Conservation (phyloP, 2,329 filamentous ascomycete species). For the Fusarium buharicum region DNA sequence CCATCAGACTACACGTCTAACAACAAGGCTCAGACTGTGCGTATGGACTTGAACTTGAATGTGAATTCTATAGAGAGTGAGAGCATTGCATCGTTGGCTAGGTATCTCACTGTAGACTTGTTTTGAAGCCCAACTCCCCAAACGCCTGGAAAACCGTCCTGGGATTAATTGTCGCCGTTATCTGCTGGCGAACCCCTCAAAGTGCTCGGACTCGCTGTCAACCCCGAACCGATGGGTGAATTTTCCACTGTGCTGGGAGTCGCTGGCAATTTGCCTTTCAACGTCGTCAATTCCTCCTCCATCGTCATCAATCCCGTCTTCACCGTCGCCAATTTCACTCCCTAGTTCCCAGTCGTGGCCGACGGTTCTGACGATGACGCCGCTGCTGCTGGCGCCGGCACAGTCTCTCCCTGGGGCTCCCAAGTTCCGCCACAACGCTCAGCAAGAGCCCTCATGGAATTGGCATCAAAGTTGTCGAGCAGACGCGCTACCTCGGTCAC, state of each 20-base stretch:
- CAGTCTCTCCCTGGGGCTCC: slow-evolving; percentile 43
- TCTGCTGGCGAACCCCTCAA: not conserved
- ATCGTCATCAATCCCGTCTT: no score
- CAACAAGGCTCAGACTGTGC: not conserved
- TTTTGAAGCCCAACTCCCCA: slow-evolving; percentile 8
- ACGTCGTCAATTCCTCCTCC: no score
- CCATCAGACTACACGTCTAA: not conserved
- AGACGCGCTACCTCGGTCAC: slow-evolving; percentile 51
- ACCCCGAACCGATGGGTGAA: not conserved
- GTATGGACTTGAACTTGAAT: not conserved
- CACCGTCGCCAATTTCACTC: not conserved
- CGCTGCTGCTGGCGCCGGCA: not conserved
- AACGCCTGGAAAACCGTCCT: slow-evolving; percentile 10
- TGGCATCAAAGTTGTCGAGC: slow-evolving; percentile 51
- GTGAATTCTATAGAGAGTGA: slow-evolving; percentile 2
- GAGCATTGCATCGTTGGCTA: slow-evolving; percentile 21
- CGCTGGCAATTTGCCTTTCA: not conserved
- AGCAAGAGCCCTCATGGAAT: slow-evolving; percentile 50
- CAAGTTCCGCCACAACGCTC: slow-evolving; percentile 52
- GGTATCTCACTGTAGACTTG: slow-evolving; percentile 29
- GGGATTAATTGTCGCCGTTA: not conserved
- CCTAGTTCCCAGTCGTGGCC: slow-evolving; percentile 19
- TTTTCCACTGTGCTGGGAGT: not conserved
- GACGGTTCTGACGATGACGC: slow-evolving; percentile 4
- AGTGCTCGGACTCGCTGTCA: not conserved